A percentile compares a stretch with the other conserved stretches of the same genome.
Evolutionary conservation across 306 rosid genomes (phyloP).

Genomic region (Lotus japonicus): DNA sequence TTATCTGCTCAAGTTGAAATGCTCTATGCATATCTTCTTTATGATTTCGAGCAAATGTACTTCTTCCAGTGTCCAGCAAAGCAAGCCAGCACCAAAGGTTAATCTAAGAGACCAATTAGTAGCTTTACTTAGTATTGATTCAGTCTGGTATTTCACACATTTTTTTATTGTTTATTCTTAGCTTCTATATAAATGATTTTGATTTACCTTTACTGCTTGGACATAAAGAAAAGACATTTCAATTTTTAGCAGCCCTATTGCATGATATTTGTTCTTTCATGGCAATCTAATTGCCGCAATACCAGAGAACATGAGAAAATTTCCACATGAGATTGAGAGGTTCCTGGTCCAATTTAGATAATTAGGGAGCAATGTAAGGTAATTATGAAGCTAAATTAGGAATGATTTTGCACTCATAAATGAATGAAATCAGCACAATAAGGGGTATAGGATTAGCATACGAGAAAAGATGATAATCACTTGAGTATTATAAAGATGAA

Average conservation of each 20-base stretch:
- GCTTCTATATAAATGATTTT: background rate
- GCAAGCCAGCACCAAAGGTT: slow-evolving; percentile 18
- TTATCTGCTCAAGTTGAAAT: slow-evolving; percentile 33
- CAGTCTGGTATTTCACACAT: background rate
- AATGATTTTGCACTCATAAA: too few relatives aligned
- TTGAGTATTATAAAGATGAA: too few relatives aligned
- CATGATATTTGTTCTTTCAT: background rate
- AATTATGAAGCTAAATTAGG: too few relatives aligned
- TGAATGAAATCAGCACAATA: too few relatives aligned
- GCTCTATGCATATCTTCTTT: slow-evolving; percentile 28
- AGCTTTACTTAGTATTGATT: background rate
- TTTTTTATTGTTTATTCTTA: background rate
- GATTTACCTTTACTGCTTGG: background rate
- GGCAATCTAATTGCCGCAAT: too few relatives aligned
- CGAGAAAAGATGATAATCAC: too few relatives aligned
- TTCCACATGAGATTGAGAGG: too few relatives aligned
- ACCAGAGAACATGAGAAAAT: too few relatives aligned
- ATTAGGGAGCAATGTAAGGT: too few relatives aligned
- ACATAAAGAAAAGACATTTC: too few relatives aligned
- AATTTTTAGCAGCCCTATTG: background rate
- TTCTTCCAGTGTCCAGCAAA: slow-evolving; percentile 22
- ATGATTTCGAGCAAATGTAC: slow-evolving; percentile 34
- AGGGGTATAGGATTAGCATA: too few relatives aligned
- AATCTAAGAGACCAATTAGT: background rate
- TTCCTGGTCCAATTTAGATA: too few relatives aligned